Evolutionary conservation across 108 stramenopile genomes (phyloP), one percentile per base, ranked within the genome.

Genomic region (Skeletonema menzelii): DNA sequence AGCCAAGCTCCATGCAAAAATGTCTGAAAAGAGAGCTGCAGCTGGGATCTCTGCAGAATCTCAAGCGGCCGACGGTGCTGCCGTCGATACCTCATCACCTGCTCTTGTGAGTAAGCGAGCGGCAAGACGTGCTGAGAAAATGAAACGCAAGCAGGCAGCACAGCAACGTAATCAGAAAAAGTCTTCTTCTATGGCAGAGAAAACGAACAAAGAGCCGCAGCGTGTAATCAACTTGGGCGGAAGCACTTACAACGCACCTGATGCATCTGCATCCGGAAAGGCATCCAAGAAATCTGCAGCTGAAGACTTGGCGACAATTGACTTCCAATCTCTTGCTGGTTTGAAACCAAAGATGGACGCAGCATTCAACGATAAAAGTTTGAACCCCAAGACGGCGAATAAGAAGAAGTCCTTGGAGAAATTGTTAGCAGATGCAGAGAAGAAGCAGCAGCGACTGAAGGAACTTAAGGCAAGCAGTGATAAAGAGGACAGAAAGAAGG

Each of bases 381-480:
- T 93, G 73, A 73, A 67, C 28, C 65, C 77, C 8, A 89, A 89
- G 42, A 8, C n/a, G 40, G 63, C 80, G 68, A 82, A 72, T 49
- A 94, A 90, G 75, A 85, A 84, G 60, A 92, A 93, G 81, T 92
- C 86, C 42, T 73, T 96, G 64, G 86, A 94, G 64, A 88, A 83
- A 65, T 68, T 96, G 64, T 73, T 96, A 35, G 88, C 85, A 27
- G 91, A 96, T 82, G 95, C 95, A 8, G 91, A 96, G 72, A 76
- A 63, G 62, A 96, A 96, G 73, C 86, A 84, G 44, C 67, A 82
- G 40, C 74, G 88, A 12, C 65, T 94, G 67, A 77, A 88, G 67
- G 87, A 92, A 62, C 72, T 96, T 15, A 91, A 93, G 70, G 63
- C 74, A 38, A 79, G 86, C 46, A 49, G 57, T 12, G 58, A 60